Base-by-base conservation (phyloP, 768 basidiomycete genomes). In the Chiua virens region DNA sequence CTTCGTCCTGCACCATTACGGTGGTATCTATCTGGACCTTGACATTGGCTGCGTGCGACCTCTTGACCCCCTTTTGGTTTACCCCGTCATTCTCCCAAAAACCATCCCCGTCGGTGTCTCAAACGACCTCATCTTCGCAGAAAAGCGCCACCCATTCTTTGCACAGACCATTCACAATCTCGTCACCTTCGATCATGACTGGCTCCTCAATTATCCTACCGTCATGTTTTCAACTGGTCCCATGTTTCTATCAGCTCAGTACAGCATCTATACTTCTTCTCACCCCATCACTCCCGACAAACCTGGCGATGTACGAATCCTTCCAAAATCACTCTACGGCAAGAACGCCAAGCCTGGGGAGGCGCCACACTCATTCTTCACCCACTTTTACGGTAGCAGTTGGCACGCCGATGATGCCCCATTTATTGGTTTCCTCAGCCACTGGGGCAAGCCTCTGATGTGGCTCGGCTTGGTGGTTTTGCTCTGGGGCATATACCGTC, bases 221-320 rank as follows among this genome's bases (percentile, higher is more conserved):
- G 97, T 99, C 75, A 99, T 99, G 97, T 99, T 99, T 73, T 93
- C 93, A 47, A 99, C 97, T 0, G 96, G 96, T 1, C 97, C 97
- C 62, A 99, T 99, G 97, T 99, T 98, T 72, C 74, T 99, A 13
- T 98, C 95, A 1, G 85, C 87, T 3, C 92, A 97, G 66, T 96
- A 96, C 68, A 90, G 92, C 37, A 77, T 95, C 45, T 98, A 90
- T 71, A 80, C 81, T 6, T 76, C 87, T 5, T 78, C 85, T 11
- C 82, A 90, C 49, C 79, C 83, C 27, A 74, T 74, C 14, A 80
- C 81, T 17, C 67, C 72, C 2, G 70, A 71, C 8, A 62, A 69
- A 8, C 83, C 84, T n/a, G 76, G 81, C 14, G 86, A 89, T 43
- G 79, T 99, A 10, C 89, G 96, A 53, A 85, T 99, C 53, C 76